Conservation (phyloP, 2,329 filamentous ascomycete genomes). For the Trichoderma sp. region DNA sequence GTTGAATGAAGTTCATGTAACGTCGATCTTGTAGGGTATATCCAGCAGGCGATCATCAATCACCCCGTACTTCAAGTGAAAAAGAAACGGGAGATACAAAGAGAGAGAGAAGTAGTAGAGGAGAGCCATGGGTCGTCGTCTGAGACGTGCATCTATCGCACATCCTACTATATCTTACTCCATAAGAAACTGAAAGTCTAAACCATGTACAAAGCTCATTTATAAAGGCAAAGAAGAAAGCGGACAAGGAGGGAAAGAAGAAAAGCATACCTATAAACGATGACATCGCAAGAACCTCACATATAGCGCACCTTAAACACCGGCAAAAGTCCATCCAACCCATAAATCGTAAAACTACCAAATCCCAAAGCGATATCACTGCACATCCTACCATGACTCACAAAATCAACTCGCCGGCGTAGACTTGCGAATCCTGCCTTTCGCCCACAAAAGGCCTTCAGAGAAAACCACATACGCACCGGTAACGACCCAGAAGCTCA, state of each 20-base stretch:
- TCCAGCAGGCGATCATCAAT: not conserved
- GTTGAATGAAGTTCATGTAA: not conserved
- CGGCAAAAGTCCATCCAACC: not conserved
- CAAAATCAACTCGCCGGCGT: not conserved
- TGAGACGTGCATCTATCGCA: not conserved
- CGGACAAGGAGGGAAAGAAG: not conserved
- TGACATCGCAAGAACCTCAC: not conserved
- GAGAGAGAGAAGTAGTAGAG: not conserved
- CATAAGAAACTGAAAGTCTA: constrained; percentile 4
- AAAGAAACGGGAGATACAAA: not conserved
- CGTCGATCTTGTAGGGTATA: constrained; percentile 17
- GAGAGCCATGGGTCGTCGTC: not conserved
- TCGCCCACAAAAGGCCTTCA: constrained; percentile 47
- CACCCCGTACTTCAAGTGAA: not conserved
- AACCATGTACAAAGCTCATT: not conserved
- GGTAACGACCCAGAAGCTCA: constrained; percentile 53
- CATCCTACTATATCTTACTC: not conserved
- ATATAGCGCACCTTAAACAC: constrained; percentile 7
- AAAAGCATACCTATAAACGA: not conserved
- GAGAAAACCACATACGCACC: constrained; percentile 54
- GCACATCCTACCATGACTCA: not conserved
- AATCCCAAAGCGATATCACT: not conserved
- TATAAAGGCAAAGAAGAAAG: not conserved
- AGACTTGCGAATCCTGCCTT: constrained; percentile 37
- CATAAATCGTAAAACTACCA: not conserved